Evolutionary conservation across 257 asterid species (phyloP).

Genomic region (Solanum sejunctum): DNA sequence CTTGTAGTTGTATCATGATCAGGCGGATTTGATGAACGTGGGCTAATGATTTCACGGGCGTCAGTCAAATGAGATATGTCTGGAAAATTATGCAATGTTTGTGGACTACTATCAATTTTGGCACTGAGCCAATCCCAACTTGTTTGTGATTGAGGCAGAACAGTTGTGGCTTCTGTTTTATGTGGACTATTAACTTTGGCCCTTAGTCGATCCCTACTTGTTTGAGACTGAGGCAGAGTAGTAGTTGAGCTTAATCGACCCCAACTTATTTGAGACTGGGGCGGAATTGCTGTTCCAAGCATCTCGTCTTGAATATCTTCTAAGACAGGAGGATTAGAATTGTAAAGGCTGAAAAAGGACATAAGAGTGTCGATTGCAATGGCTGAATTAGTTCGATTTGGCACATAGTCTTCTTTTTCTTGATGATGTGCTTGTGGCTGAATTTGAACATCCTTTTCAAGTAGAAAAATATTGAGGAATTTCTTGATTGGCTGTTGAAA

Average conservation of each 20-base stretch:
- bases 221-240: neutral
- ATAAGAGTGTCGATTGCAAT: neutral
- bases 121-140: neutral
- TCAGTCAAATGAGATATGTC: neutral
- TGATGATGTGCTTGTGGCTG: neutral
- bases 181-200: neutral
- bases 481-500: constrained; percentile 8
- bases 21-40: neutral
- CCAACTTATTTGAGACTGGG: neutral
- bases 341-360: neutral
- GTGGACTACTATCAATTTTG: neutral
- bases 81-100: neutral
- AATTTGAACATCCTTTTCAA: neutral
- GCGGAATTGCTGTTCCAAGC: neutral
- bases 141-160: neutral
- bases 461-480: neutral
- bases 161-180: neutral
- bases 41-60: neutral
- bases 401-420: neutral
- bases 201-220: neutral
- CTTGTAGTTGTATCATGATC: neutral
- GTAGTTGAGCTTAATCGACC: neutral
- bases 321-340: neutral
- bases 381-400: neutral
- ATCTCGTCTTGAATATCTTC: neutral